Percentiles rank a stretch among this genome's conserved stretches.
phyloP scores from a whole-genome alignment of 2,329 filamentous ascomycete species.

The Sporothrix brasiliensis region DNA sequence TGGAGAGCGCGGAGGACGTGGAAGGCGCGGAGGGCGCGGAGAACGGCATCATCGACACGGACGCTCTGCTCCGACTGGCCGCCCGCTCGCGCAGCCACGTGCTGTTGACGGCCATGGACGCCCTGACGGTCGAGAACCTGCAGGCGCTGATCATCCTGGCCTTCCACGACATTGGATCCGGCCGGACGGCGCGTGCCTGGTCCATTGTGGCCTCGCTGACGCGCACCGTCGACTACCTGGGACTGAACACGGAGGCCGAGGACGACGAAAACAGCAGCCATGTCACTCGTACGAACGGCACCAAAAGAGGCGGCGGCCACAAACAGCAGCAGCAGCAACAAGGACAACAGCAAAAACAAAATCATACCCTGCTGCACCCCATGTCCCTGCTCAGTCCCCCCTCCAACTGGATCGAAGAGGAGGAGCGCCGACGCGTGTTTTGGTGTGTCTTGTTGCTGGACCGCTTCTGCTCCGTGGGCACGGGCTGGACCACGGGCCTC shows the following conservation, averaged over 20 bases:
- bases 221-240: constrained; percentile 45
- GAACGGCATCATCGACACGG: constrained; percentile 28
- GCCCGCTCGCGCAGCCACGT: constrained; percentile 37
- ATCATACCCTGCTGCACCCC: constrained; percentile 39
- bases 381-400: constrained; percentile 39
- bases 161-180: constrained; percentile 42
- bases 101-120: constrained; percentile 41
- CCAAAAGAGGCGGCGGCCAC: background rate
- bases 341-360: background rate
- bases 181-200: constrained; percentile 42
- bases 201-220: constrained; percentile 45
- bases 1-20: background rate
- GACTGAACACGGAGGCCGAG: constrained; percentile 44
- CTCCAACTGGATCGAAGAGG: constrained; percentile 43
- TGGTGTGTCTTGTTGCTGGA: constrained; percentile 47
- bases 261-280: constrained; percentile 27
- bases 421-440: constrained; percentile 42
- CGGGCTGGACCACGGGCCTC: constrained; percentile 44
- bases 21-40: background rate
- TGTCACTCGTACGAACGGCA: too few relatives aligned
- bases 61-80: constrained; percentile 32
- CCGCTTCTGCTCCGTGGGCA: constrained; percentile 40
- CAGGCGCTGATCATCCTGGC: constrained; percentile 44
- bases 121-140: constrained; percentile 43
- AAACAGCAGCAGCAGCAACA: background rate